Evolutionary conservation across 2,329 filamentous ascomycete genomes (phyloP).

Genomic region (Akanthomyces uredinophilus): DNA sequence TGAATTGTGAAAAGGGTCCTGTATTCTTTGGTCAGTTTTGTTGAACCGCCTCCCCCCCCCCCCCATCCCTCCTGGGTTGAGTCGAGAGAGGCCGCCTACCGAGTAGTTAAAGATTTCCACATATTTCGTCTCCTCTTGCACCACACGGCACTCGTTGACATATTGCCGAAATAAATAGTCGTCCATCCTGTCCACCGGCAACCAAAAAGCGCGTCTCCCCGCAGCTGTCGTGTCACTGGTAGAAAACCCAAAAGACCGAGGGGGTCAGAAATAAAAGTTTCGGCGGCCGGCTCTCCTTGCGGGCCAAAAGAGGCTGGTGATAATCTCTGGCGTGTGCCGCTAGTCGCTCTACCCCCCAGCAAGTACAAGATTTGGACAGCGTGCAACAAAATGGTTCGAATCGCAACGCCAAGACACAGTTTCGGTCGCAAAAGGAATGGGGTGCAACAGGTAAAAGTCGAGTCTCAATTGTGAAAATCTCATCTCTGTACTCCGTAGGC

Average conservation of each 20-base stretch:
- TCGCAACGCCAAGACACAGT: neutral
- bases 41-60: too few species aligned
- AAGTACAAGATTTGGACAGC: neutral
- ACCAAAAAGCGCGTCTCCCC: neutral
- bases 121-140: conserved; percentile 49
- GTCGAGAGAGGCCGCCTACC: conserved; percentile 32
- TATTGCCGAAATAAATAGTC: conserved; percentile 52
- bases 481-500: neutral
- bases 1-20: conserved; percentile 45
- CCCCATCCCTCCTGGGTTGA: too few species aligned
- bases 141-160: conserved; percentile 42
- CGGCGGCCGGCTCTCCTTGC: neutral
- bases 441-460: neutral
- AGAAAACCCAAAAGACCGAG: neutral
- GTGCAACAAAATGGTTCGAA: neutral
- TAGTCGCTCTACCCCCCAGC: neutral
- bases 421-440: neutral
- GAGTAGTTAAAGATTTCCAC: conserved; percentile 57
- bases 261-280: neutral
- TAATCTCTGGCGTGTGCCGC: neutral
- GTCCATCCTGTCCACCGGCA: conserved; percentile 37
- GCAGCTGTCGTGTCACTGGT: neutral
- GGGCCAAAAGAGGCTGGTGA: neutral
- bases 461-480: neutral
- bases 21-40: neutral